Percentiles rank a stretch among this genome's conserved stretches.
phyloP scores from a whole-genome alignment of 495 filamentous ascomycete species.

The Penicillium diatomitis region DNA sequence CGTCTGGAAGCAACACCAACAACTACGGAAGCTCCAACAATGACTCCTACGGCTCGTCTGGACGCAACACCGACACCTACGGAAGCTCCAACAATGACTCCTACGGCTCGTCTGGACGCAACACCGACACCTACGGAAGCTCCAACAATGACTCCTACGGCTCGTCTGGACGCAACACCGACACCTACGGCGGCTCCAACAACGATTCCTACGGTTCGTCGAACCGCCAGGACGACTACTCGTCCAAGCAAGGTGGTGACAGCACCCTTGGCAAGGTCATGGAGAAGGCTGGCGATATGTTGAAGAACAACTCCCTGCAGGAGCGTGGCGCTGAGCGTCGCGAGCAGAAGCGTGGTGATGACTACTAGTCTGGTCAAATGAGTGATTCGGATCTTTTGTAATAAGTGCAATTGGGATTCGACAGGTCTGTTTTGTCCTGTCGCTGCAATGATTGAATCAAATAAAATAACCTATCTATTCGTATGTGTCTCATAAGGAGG shows the following conservation, averaged over 20 bases:
- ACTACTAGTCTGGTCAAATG: not conserved
- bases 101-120: not conserved
- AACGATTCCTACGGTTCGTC: not conserved
- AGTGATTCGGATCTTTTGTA: too few relatives aligned
- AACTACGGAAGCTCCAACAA: not conserved
- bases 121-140: too few relatives aligned
- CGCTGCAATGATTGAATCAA: too few relatives aligned
- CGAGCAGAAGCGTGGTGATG: not conserved
- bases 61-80: too few relatives aligned
- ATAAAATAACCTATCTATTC: too few relatives aligned
- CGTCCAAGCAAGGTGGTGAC: not conserved
- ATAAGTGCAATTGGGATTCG: too few relatives aligned
- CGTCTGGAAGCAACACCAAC: not conserved
- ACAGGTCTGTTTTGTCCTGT: too few relatives aligned
- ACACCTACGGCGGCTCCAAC: not conserved
- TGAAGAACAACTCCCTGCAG: not conserved
- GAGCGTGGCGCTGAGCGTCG: constrained; percentile 1
- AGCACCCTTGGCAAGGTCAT: constrained; percentile 1
- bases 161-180: not conserved
- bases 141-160: not conserved
- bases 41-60: not conserved
- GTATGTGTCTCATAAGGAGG: too few relatives aligned
- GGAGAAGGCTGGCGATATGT: constrained; percentile 2
- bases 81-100: not conserved
- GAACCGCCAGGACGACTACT: not conserved